Evolutionary conservation across 768 basidiomycete species (phyloP), one percentile per base, ranked within the genome.

Genomic region (Guyanaporus albipodus): DNA sequence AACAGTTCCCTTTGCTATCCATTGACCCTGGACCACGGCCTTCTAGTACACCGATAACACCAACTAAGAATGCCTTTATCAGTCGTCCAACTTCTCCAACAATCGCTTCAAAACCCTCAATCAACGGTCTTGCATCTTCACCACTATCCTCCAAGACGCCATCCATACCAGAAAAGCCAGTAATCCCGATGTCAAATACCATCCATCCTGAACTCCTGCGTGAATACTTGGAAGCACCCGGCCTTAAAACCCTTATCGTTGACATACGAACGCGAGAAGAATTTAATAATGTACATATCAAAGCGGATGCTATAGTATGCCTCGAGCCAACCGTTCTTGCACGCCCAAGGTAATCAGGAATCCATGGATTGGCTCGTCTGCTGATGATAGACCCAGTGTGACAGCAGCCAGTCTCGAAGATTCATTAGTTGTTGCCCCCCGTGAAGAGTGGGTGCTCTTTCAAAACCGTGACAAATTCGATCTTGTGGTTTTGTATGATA

Each of bases 401-500:
- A 80, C 77, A 5, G 78, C 82, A 2, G 65, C 74, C 36, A 72
- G 70, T 22, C 76, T 98, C 9, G 92, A 95, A 65, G 75, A 85
- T 49, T 75, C 88, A 0, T 76, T 96, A 46, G 68, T 79, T 4
- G 70, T 89, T 27, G 81, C 79, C 0, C 90, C 94, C 2, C 72
- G 75, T 29, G 62, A 75, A 31, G 94, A 97, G 66, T 73, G 72
- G 36, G 73, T 74, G 2, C 72, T 87, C n/a, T 98, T 98, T 64
- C 64, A 70, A 33, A 87, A 91, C 50, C 87, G 95, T 32, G 80
- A 92, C 58, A 85, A 87, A 56, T 95, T 89, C 62, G 93, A 96
- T 55, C 66, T 94, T 18, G 82, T 99, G 21, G 88, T 85, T 14
- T 70, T 97, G 4, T 93, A 93, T 64, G 94, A 98, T 64, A 58